Evolutionary conservation across 495 filamentous ascomycete genomes (phyloP), one percentile per base, ranked within the genome.

Genomic region (Cercophora newfieldiana): DNA sequence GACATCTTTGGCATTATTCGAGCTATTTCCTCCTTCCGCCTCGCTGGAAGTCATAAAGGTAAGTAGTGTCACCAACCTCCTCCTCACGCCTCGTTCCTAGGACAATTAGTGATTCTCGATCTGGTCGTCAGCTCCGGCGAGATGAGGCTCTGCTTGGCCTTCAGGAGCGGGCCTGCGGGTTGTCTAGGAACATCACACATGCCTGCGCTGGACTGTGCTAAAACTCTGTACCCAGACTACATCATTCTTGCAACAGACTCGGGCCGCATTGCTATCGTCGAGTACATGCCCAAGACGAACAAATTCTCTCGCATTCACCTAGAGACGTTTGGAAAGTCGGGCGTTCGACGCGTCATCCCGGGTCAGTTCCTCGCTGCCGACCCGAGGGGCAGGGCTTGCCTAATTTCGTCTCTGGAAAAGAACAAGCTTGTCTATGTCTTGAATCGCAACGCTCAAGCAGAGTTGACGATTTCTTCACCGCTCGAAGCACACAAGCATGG

Each of bases 351-450:
- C 61, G 94, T 97, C 18, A 86, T 99, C 67, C 96, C 96, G 2
- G 96, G 96, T 16, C 92, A 99, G 74, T 98, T 95, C 73, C 83
- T 99, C 21, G 95, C 93, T 1, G 90, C 90, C 8, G 96, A 99
- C 75, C 96, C 96, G 8, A 96, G 96, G 75, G 96, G 96, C 47
- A 86, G 96, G 77, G 96, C 96, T 37, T 97, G 93, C 76, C 83
- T 99, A 69, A 92, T 97, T 57, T 91, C 96, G 7, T 92, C 93
- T 8, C 84, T 95, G 64, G 96, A 99, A 79, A 99, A 99, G 87
- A 98, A 98, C 79, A 98, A 98, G 80, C 90, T 99, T 69, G 96
- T 98, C 73, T 99, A 98, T 78, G 94, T 98, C 72, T 84, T 99
- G 61, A 97, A 97, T 80, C 90, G 96, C 47, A 96, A 97, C 79